These are phyloP conservation scores for Thalassiosira livingstoniorum DNA, from an alignment of 352 stramenopile genomes.

Conservation along the genomic window DNA sequence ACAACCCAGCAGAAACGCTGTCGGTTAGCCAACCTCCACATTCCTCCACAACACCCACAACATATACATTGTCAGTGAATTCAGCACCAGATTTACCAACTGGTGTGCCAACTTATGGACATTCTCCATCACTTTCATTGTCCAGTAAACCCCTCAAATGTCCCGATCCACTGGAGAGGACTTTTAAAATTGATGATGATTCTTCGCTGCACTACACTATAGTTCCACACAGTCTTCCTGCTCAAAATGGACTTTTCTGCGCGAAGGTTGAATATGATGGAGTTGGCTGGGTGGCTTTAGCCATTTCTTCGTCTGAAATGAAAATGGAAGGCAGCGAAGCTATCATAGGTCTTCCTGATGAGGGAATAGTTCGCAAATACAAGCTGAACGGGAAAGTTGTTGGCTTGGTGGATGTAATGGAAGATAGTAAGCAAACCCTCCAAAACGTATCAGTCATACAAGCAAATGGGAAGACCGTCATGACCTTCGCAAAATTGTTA, in stretches of 20 bases:
- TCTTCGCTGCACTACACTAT: constrained; percentile 31
- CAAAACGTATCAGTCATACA: constrained; percentile 1
- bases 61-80: no score
- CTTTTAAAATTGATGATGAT: no score
- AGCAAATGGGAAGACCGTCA: neutral
- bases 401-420: neutral
- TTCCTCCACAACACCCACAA: no score
- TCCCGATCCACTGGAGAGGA: no score
- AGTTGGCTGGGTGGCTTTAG: constrained; percentile 31
- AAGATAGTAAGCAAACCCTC: neutral
- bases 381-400: constrained; percentile 3
- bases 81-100: no score
- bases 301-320: constrained; percentile 15
- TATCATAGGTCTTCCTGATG: constrained; percentile 39
- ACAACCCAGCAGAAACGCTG: no score
- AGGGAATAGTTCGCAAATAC: constrained; percentile 30
- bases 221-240: constrained; percentile 10
- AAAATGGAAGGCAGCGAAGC: neutral
- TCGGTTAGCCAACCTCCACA: no score
- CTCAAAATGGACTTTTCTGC: constrained; percentile 27
- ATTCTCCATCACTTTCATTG: no score
- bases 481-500: neutral
- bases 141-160: no score
- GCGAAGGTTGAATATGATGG: constrained; percentile 5
- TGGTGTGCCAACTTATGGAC: no score